Conservation (phyloP, 257 asterid species). For the Ilex asprella region DNA sequence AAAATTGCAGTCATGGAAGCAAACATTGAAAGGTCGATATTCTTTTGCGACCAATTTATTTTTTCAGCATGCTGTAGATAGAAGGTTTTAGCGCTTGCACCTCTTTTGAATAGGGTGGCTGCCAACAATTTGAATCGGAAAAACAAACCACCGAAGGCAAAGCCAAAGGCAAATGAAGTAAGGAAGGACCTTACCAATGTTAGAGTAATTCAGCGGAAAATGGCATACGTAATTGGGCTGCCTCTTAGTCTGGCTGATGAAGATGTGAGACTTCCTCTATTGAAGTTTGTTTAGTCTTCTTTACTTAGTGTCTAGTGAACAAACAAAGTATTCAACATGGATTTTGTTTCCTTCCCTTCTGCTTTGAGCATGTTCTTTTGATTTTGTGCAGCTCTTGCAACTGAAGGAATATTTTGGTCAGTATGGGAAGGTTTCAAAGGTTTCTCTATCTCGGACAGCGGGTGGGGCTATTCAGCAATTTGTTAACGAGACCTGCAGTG, state of each 20-base stretch:
- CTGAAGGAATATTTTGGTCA: slow-evolving; percentile 89
- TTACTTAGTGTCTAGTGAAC: slow-evolving; percentile 1
- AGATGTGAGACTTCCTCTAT: slow-evolving; percentile 48
- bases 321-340: slow-evolving; percentile 4
- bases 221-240: slow-evolving; percentile 90
- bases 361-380: slow-evolving; percentile 12
- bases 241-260: slow-evolving; percentile 92
- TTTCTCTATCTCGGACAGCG: slow-evolving; percentile 88
- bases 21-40: slow-evolving; percentile 57
- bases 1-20: slow-evolving; percentile 80
- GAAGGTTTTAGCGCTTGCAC: not conserved
- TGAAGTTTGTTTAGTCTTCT: not conserved
- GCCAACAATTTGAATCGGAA: slow-evolving; percentile 48
- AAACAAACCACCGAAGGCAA: slow-evolving; percentile 67
- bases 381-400: slow-evolving; percentile 51
- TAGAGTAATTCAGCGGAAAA: slow-evolving; percentile 91
- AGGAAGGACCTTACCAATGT: slow-evolving; percentile 75
- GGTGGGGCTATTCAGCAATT: slow-evolving; percentile 91
- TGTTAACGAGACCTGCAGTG: slow-evolving; percentile 79
- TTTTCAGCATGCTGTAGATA: not conserved
- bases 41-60: slow-evolving; percentile 11
- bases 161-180: slow-evolving; percentile 70
- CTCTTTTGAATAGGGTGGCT: slow-evolving; percentile 37
- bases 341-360: slow-evolving; percentile 13
- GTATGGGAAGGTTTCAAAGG: slow-evolving; percentile 82